Base-by-base conservation (phyloP, 2,329 filamentous ascomycete genomes). In the Pestalotiopsis sp. region DNA sequence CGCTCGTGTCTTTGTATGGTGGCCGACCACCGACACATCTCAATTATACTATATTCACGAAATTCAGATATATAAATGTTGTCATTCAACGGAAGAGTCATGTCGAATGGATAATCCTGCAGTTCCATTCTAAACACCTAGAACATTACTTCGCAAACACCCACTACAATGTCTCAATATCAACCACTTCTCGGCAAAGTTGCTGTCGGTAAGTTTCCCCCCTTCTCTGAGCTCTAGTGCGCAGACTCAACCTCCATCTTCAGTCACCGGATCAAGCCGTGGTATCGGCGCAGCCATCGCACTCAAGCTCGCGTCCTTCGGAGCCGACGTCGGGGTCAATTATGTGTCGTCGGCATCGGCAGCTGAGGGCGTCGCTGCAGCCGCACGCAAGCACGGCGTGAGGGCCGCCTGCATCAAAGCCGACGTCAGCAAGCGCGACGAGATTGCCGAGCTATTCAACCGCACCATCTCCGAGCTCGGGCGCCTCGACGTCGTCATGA, bases 201-300 rank as follows among this genome's bases (percentile, higher is more conserved):
- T n/a, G 45, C 45, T 52, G n/a, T 52, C 11, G 45, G 45, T 52
- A 17, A 23, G 45, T 52, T 9, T 9, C 1, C 17, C 6, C 17
- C 9, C 17, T n/a, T 52, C 45, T 9, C 2, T n/a, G 3, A 4
- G 45, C 17, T 23, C 17, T 17, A 23, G 4, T n/a, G 17, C 45
- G 20, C 17, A 52, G 17, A 52, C 45, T 52, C 20, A 52, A 3
- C 14, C 17, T 52, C 7, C 2, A n/a, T 9, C 27, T 36, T 12
- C 45, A 59, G 60, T 63, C 27, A 63, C 60, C 31, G 60, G 60
- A 61, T 60, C 78, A 4, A 76, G 83, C 38, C 85, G 90, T 5
- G 90, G 91, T 74, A 86, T 90, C 61, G 88, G 87, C n/a, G 87
- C 89, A 13, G 87, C 89, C 71, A 83, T 91, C 25, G 87, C 87